Evolutionary conservation across 1,139 yeast genomes (phyloP).

Genomic region (Candida labiduridarum): DNA sequence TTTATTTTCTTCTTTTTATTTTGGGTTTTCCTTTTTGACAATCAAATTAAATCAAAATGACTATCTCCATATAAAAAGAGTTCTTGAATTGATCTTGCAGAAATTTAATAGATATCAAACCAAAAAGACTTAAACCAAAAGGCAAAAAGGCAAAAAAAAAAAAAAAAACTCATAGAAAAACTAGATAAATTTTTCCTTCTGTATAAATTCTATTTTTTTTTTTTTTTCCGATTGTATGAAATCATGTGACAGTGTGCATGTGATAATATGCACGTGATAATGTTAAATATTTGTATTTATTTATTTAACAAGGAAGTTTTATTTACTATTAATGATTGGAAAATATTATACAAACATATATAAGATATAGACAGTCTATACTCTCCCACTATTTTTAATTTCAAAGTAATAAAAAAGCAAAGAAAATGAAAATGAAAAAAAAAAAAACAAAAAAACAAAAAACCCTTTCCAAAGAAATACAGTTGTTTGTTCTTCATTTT

Average conservation of each 20-base stretch:
- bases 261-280: background rate
- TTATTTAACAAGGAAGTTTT: background rate
- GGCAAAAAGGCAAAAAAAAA: background rate
- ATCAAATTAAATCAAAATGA: background rate
- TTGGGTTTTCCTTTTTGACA: background rate
- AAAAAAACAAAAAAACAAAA: too few species aligned
- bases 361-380: slow-evolving; percentile 1
- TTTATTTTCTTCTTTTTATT: background rate
- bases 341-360: slow-evolving; percentile 1
- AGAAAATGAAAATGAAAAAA: too few species aligned
- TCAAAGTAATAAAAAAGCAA: background rate
- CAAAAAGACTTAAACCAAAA: background rate
- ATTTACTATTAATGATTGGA: background rate
- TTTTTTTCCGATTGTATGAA: background rate
- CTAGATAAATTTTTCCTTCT: background rate
- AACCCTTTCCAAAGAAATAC: background rate
- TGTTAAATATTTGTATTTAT: too few species aligned
- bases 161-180: background rate
- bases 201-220: background rate
- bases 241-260: background rate
- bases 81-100: background rate
- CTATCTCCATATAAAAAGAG: background rate
- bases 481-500: background rate
- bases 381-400: background rate
- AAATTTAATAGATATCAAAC: background rate